Evolutionary conservation across 768 basidiomycete species (phyloP).

Genomic region (Collybia mongolica): DNA sequence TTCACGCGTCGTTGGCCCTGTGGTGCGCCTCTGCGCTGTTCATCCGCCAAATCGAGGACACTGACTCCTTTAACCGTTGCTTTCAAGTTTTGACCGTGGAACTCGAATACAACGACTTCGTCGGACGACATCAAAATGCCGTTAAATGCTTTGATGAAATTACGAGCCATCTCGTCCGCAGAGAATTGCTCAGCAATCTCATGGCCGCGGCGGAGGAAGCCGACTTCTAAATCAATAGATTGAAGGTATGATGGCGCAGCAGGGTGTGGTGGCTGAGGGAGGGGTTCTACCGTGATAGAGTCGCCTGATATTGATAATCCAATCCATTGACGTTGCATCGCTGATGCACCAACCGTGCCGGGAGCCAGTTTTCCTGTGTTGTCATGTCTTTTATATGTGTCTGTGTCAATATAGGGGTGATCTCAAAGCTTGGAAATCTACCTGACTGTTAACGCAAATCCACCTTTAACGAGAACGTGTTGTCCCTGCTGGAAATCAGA

Average conservation of each 20-base stretch:
- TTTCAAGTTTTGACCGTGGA: conserved; percentile 80
- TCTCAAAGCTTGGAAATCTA: conserved; percentile 29
- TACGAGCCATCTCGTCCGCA: conserved; percentile 80
- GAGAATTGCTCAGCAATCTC: conserved; percentile 74
- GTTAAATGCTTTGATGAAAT: conserved; percentile 73
- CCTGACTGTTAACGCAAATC: conserved; percentile 74
- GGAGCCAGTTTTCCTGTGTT: conserved; percentile 68
- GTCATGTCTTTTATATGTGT: conserved; percentile 57
- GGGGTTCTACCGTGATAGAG: conserved; percentile 63
- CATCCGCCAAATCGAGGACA: conserved; percentile 59
- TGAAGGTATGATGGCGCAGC: conserved; percentile 63
- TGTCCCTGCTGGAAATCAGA: conserved; percentile 71
- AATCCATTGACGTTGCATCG: conserved; percentile 86
- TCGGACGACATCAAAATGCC: conserved; percentile 69
- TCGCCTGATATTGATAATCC: conserved; percentile 81
- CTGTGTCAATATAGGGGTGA: neutral
- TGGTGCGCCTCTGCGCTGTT: conserved; percentile 46
- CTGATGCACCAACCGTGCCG: conserved; percentile 74
- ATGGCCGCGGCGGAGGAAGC: conserved; percentile 53
- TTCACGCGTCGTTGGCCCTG: conserved; percentile 22
- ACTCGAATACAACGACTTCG: conserved; percentile 82
- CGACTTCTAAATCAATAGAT: conserved; percentile 78
- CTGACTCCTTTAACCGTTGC: conserved; percentile 61
- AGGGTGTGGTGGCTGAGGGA: conserved; percentile 52
- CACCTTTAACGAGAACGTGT: conserved; percentile 75